These are phyloP conservation scores for Linnemannia exigua DNA, from an alignment of 192 early-diverging fungal species.

Conservation along the genomic window DNA sequence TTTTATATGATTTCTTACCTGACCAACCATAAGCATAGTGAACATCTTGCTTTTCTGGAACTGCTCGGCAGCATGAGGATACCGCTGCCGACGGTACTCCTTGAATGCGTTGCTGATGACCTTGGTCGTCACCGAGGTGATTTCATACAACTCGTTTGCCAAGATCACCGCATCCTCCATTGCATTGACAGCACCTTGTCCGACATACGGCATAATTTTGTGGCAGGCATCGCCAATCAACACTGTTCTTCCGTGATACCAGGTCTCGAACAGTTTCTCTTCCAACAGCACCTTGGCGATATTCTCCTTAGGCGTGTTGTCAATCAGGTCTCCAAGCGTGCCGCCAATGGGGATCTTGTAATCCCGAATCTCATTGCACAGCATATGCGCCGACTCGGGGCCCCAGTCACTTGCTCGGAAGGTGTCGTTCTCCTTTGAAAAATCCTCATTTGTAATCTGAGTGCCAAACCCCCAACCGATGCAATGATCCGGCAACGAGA, in stretches of 20 bases:
- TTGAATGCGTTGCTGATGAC: slow-evolving; percentile 9
- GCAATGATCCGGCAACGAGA: background rate
- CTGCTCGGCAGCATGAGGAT: slow-evolving; percentile 7
- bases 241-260: slow-evolving; percentile 15
- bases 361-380: background rate
- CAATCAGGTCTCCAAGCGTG: slow-evolving; percentile 7
- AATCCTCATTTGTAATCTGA: background rate
- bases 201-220: background rate
- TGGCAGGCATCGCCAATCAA: slow-evolving; percentile 14
- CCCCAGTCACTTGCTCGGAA: slow-evolving; percentile 18
- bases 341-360: slow-evolving; percentile 3
- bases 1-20: background rate
- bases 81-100: slow-evolving; percentile 8
- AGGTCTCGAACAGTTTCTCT: slow-evolving; percentile 23
- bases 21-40: background rate
- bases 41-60: slow-evolving; percentile 12
- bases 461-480: slow-evolving; percentile 24
- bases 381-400: background rate
- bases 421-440: background rate
- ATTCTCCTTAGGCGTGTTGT: background rate
- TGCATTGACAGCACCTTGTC: slow-evolving; percentile 3
- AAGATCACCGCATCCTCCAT: slow-evolving; percentile 18
- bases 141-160: background rate
- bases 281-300: slow-evolving; percentile 14
- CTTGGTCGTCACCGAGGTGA: background rate